Base-by-base conservation (phyloP, 768 basidiomycete species). In the Russula earlei region DNA sequence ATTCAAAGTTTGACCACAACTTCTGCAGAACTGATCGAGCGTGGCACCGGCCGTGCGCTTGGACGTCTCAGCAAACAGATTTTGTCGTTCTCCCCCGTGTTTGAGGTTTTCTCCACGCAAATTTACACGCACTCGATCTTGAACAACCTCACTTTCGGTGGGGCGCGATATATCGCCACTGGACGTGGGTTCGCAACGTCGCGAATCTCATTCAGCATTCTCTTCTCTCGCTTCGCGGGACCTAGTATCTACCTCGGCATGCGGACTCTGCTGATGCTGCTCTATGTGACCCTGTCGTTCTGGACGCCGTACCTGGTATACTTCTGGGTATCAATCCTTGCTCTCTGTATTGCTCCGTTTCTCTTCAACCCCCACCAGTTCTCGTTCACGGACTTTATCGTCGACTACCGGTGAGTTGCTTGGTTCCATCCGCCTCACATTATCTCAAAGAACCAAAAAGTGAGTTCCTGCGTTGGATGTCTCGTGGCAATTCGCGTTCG, bases 291-390 rank as follows among this genome's bases (percentile, higher is more conserved):
- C 24, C 70, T 97, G 69, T 77, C 91, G 25, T 72, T 97, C 50
- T 97, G 91, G 89, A 89, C 90, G 29, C 84, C 87, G 3, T 95
- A 87, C 69, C 70, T 97, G 65, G 85, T 93, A 68, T 99, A 98
- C 76, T 99, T 99, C 79, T 98, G 95, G 95, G 70, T 97, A 52
- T 93, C 95, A 41, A 91, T 94, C 60, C 75, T 93, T 31, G 82
- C 93, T 15, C 79, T 99, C 9, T 97, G 93, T 66, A 72, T 97
- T 61, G 86, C 95, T 29, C 96, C 96, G 8, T 99, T 99, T 86
- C 69, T 97, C 66, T 99, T 98, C 81, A 99, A 98, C 68, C 96
- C 96, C n/a, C 96, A 99, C 70, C 96, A 98, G 71, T 99, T 99
- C 74, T 89, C 90, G 19, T 87, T 93, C 70, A 82, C 92, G 37